Percentiles rank a stretch among this genome's conserved stretches.
phyloP scores from a whole-genome alignment of 1,284 basidiomycete species.

The Ustilago esculenta region DNA sequence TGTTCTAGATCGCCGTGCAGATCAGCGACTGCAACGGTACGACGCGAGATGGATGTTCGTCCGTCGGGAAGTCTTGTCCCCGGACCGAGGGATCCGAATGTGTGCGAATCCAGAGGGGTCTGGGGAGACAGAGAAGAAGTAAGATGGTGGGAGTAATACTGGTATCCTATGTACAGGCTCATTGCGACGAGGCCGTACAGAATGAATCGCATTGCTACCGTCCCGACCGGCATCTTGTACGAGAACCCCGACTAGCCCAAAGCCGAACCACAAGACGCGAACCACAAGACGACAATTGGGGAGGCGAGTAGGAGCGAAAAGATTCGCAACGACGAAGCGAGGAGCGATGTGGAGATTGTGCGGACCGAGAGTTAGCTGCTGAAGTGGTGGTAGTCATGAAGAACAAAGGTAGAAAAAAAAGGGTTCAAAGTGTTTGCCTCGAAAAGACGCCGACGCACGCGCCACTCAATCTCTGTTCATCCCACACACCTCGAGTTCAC shows the following conservation, averaged over 20 bases:
- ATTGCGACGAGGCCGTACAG: constrained; percentile 18
- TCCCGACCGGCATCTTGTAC: constrained; percentile 4
- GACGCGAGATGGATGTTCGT: constrained; percentile 13
- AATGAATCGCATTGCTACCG: constrained; percentile 16
- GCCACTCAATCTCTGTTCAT: background rate
- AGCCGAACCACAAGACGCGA: too few species aligned
- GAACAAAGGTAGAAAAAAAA: too few species aligned
- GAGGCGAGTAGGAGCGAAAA: too few species aligned
- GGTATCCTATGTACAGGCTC: constrained; percentile 20
- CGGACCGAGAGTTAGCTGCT: too few species aligned
- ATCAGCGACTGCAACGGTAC: constrained; percentile 61
- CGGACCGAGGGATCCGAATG: constrained; percentile 1
- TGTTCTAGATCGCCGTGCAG: constrained; percentile 63
- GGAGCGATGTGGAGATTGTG: too few species aligned
- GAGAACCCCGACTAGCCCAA: too few species aligned
- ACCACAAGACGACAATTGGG: too few species aligned
- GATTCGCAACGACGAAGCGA: too few species aligned
- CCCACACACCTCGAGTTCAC: background rate
- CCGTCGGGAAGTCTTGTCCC: constrained; percentile 10
- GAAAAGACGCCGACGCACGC: too few species aligned
- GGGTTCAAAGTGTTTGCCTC: too few species aligned
- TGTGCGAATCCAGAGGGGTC: background rate
- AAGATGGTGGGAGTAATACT: constrained; percentile 8
- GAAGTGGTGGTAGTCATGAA: too few species aligned
- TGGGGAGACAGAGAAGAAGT: background rate